phyloP scores from a whole-genome alignment of 2,329 filamentous ascomycete species.

The Xylariaceae sp. region DNA sequence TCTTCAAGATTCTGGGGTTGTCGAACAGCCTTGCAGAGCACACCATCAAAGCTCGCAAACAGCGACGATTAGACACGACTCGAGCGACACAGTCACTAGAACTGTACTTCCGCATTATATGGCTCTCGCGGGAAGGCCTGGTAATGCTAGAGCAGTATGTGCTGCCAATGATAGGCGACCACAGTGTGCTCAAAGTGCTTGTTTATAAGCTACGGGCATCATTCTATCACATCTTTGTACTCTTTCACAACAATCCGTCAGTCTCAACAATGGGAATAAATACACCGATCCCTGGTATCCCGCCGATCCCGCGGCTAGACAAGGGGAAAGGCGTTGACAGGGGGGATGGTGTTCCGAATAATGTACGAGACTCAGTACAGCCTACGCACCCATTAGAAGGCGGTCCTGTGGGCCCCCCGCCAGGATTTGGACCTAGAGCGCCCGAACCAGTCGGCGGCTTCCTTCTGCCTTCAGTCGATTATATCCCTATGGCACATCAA shows the following conservation, averaged over 20 bases:
- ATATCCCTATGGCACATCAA: slow-evolving; percentile 75
- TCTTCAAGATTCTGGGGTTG: slow-evolving; percentile 88
- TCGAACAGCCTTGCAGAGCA: slow-evolving; percentile 85
- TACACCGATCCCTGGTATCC: slow-evolving; percentile 35
- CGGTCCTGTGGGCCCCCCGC: slow-evolving; percentile 56
- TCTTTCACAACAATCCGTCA: slow-evolving; percentile 89
- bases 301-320: slow-evolving; percentile 30
- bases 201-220: slow-evolving; percentile 89
- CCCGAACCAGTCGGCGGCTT: slow-evolving; percentile 62
- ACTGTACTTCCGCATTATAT: slow-evolving; percentile 85
- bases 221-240: slow-evolving; percentile 93
- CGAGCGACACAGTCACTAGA: slow-evolving; percentile 76
- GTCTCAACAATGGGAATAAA: slow-evolving; percentile 61
- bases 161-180: slow-evolving; percentile 76
- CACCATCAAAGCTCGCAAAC: slow-evolving; percentile 76
- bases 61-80: slow-evolving; percentile 78
- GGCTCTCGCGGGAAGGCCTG: slow-evolving; percentile 89
- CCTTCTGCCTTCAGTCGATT: slow-evolving; percentile 75
- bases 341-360: slow-evolving; percentile 43
- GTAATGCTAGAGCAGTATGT: slow-evolving; percentile 86
- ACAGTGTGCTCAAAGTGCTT: slow-evolving; percentile 81
- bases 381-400: slow-evolving; percentile 53
- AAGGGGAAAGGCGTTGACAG: slow-evolving; percentile 51
- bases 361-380: slow-evolving; percentile 45
- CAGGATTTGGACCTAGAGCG: slow-evolving; percentile 47